Percentiles rank a stretch among this genome's conserved stretches.
phyloP scores from a whole-genome alignment of 1,284 basidiomycete genomes.

The Puccinia brachypodii region DNA sequence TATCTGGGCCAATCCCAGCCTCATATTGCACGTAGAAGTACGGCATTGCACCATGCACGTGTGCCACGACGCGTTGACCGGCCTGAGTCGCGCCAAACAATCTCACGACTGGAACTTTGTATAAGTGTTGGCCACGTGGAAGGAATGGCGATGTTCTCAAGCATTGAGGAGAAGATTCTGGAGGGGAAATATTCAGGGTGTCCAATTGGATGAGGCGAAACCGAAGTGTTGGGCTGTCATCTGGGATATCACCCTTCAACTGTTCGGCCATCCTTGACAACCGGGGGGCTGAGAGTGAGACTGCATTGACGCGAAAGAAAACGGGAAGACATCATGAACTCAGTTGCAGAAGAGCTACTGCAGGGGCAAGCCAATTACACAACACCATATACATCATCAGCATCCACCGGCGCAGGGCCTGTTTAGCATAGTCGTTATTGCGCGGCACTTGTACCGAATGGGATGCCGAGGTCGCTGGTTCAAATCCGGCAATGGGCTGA shows the following conservation, averaged over 20 bases:
- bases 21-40: conserved; percentile 64
- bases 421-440: conserved; percentile 40
- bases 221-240: conserved; percentile 7
- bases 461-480: conserved; percentile 31
- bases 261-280: background rate
- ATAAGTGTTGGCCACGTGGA: conserved; percentile 32
- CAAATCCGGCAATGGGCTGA: conserved; percentile 27
- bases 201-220: conserved; percentile 46
- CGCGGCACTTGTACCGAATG: conserved; percentile 4
- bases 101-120: conserved; percentile 72
- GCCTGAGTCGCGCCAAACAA: conserved; percentile 80
- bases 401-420: background rate
- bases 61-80: conserved; percentile 77
- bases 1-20: conserved; percentile 59
- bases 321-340: too few relatives aligned
- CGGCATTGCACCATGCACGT: conserved; percentile 73
- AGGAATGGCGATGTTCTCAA: conserved; percentile 43
- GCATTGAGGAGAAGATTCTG: background rate
- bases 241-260: background rate
- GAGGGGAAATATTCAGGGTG: conserved; percentile 25
- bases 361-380: too few relatives aligned
- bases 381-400: too few relatives aligned
- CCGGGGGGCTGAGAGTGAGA: background rate
- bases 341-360: too few relatives aligned
- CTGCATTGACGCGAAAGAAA: too few relatives aligned